phyloP scores from a whole-genome alignment of 179 eudicot genomes.

The Heliamphora pulchella region DNA sequence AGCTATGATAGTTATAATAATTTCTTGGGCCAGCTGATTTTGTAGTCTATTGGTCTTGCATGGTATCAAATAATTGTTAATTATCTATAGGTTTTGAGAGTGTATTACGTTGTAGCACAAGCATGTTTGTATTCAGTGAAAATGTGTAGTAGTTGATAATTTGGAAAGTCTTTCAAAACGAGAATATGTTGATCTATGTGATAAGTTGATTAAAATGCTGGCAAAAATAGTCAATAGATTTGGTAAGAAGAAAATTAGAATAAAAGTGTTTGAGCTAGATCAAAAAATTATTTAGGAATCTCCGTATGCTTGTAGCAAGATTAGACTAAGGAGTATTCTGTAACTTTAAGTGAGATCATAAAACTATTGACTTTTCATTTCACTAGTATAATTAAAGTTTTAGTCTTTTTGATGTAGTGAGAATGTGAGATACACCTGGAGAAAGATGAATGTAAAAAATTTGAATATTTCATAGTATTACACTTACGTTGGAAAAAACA shows the following conservation, averaged over 20 bases:
- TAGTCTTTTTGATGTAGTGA: too few relatives aligned
- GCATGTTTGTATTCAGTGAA: neutral
- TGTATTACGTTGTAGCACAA: neutral
- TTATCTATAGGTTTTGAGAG: neutral
- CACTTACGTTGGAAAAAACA: too few relatives aligned
- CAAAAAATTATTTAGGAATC: neutral
- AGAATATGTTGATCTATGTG: neutral
- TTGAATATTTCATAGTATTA: too few relatives aligned
- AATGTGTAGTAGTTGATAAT: neutral
- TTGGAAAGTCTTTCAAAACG: neutral
- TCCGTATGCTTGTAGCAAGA: neutral
- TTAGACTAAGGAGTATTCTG: neutral
- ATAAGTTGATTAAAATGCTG: neutral
- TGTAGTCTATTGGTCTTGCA: neutral
- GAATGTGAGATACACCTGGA: too few relatives aligned
- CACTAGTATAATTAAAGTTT: too few relatives aligned
- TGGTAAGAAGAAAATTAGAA: neutral
- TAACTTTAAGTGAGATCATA: neutral
- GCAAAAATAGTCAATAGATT: neutral
- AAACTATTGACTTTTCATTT: neutral
- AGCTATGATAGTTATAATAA: neutral
- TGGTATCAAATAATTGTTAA: neutral
- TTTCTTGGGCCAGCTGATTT: neutral
- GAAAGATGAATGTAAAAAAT: too few relatives aligned
- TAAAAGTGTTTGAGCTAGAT: constrained; percentile 5